Base-by-base conservation (phyloP, 1,284 basidiomycete species). In the Schizophyllum amplum region DNA sequence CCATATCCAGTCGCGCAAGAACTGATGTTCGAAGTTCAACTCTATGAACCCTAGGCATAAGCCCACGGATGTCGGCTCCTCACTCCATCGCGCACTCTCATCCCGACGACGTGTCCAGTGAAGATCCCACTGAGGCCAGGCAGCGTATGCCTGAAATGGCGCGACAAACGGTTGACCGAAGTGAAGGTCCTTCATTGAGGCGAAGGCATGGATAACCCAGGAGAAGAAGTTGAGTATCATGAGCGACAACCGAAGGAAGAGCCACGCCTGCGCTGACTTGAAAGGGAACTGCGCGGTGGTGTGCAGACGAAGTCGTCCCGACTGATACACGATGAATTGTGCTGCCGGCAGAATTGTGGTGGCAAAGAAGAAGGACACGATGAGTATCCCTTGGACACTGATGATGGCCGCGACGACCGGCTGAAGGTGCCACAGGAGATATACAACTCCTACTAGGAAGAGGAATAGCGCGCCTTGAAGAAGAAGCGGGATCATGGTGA, bases 391-490 rank as follows among this genome's bases (percentile, higher is more conserved):
- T 20, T n/a, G 13, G 24, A 20, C 48, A 5, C 20, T 50, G 24
- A 50, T 20, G 5, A 50, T 20, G 20, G 21, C 24, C 15, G 48
- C 52, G n/a, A 25, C 22, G 22, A 51, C 20, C 4, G n/a, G 15
- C 24, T 56, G 27, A 49, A 56, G 25, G 11, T 46, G 66, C 72
- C 72, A 73, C 7, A 78, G 62, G 13, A 76, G 64, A 13, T 75
- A 64, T 22, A 76, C 64, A 5, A 77, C 65, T 4, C 76, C 75
- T 5, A 70, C 68, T 52, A 78, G 73, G 61, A 78, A 77, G 20
- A 78, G 62, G 2, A 75, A 62, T 4, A 78, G 66, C 5, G 75
- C 72, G 26, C 68, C 64, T 55, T 77, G 76, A 15, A 78, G 68
- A 17, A 76, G 65, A 9, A 77, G 57, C 5, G 75, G 75, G n/a